Base-by-base conservation (phyloP, 139 green algal genomes). In the Volvox africanus region DNA sequence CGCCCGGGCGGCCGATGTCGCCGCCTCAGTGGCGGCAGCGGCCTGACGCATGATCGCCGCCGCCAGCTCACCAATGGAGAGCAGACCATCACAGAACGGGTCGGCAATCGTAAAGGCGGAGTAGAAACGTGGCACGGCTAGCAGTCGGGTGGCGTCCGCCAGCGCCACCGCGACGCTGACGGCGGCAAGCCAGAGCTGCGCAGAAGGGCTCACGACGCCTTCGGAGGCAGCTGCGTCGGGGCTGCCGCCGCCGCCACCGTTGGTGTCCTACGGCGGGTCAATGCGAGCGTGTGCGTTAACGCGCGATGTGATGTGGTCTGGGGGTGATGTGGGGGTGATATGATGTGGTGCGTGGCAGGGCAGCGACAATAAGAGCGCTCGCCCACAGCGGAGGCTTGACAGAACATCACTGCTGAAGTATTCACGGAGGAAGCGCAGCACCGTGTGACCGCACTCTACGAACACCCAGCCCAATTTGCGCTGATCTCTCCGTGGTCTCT, bases 121-220 rank as follows among this genome's bases (percentile, higher is more conserved):
- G 36, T 89, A 89, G 69, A 61, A 33, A 0, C 12, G 0, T 1
- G 69, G 69, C 69, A n/a, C 36, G 1, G 37, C 69, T 17, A 89
- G 85, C 85, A 89, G 85, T 22, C 85, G 37, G 18, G 85, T 19
- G 69, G 85, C 85, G 2, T 82, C 69, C 28, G 80, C 69, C 3
- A 89, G 69, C 9, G 85, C 44, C 19, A 50, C 61, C 62, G 85
- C 68, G 20, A 61, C 37, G 37, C 50, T 32, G 44, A 55, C n/a
- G 37, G 69, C 85, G 67, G 33, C 62, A 17, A 26, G 28, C 85
- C 85, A 89, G 21, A 89, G 83, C 36, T 78, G 65, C 22, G 69
- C 69, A 0, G 33, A 1, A 55, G 44, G 9, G 2, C 50, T 20
- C 17, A 67, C 2, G 55, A 61, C 2, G 44, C 50, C 26, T 55